Percentiles rank a stretch among this genome's conserved stretches.
Evolutionary conservation across 1,284 basidiomycete species (phyloP).

Genomic region (Pseudozyma flocculosa): DNA sequence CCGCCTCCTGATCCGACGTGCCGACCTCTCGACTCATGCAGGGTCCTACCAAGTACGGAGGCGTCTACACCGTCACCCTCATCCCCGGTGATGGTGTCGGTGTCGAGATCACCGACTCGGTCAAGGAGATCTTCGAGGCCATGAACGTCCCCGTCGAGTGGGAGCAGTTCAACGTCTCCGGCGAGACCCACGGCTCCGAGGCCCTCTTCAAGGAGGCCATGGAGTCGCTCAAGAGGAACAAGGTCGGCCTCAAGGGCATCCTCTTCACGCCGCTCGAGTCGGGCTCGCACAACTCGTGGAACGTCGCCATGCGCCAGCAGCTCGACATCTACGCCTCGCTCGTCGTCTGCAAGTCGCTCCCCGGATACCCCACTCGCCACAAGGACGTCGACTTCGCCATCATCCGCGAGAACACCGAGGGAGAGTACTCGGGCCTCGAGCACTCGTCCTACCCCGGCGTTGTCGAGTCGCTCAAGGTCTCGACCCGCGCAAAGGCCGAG

Average conservation of each 20-base stretch:
- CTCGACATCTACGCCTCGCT: slow-evolving; percentile 99
- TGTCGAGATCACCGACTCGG: slow-evolving; percentile 93
- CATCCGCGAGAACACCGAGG: slow-evolving; percentile 99
- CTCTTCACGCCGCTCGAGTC: slow-evolving; percentile 97
- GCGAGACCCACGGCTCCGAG: slow-evolving; percentile 90
- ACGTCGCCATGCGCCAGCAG: slow-evolving; percentile 98
- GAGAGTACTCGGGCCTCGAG: slow-evolving; percentile 98
- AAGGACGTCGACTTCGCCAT: slow-evolving; percentile 96
- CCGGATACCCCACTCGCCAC: slow-evolving; percentile 96
- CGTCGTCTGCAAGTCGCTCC: slow-evolving; percentile 95
- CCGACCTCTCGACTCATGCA: slow-evolving; percentile 53
- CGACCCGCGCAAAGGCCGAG: slow-evolving; percentile 91
- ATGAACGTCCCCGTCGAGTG: slow-evolving; percentile 98
- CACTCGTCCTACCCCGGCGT: slow-evolving; percentile 94
- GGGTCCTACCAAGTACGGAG: slow-evolving; percentile 92
- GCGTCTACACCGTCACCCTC: slow-evolving; percentile 65
- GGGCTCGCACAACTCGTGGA: slow-evolving; percentile 97
- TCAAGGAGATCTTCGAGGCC: slow-evolving; percentile 97
- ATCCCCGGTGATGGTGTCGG: slow-evolving; percentile 67
- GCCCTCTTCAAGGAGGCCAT: slow-evolving; percentile 93
- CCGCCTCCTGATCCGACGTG: too few species aligned
- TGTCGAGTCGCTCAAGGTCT: slow-evolving; percentile 97
- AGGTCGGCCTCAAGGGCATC: slow-evolving; percentile 98
- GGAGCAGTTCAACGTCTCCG: slow-evolving; percentile 98
- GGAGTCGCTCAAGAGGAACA: slow-evolving; percentile 89